A percentile compares a stretch with the other conserved stretches of the same genome.
These are phyloP conservation scores for Fistulinella prunicolor DNA, from an alignment of 768 basidiomycete genomes.

Conservation along the genomic window DNA sequence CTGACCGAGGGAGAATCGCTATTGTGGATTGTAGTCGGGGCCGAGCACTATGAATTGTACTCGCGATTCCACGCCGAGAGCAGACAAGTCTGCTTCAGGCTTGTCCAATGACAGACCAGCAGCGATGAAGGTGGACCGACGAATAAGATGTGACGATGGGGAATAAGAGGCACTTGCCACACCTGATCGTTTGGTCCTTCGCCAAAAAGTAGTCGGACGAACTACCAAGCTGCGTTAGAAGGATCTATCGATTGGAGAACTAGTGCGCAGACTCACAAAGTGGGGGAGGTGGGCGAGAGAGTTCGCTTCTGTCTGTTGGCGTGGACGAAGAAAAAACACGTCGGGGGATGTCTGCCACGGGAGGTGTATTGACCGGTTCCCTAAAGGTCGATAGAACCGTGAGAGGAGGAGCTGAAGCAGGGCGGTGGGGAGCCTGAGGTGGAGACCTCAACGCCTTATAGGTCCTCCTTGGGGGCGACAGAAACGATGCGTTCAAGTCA, in stretches of 20 bases:
- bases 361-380: not conserved
- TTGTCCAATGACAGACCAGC: constrained; percentile 68
- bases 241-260: not conserved
- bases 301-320: constrained; percentile 33
- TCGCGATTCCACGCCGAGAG: constrained; percentile 59
- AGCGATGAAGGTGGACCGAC: constrained; percentile 76
- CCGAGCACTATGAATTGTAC: constrained; percentile 39
- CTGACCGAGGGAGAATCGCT: not conserved
- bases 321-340: constrained; percentile 17
- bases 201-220: constrained; percentile 82
- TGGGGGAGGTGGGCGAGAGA: constrained; percentile 60
- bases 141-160: constrained; percentile 68
- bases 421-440: constrained; percentile 6
- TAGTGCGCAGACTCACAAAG: constrained; percentile 47
- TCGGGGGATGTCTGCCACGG: constrained; percentile 9
- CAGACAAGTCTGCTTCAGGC: constrained; percentile 58
- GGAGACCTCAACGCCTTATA: constrained; percentile 20
- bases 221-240: constrained; percentile 40
- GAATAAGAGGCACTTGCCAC: constrained; percentile 70
- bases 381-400: not conserved
- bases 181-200: constrained; percentile 67
- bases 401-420: constrained; percentile 27
- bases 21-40: constrained; percentile 37
- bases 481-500: constrained; percentile 16
- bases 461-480: constrained; percentile 29